Evolutionary conservation across 2,329 filamentous ascomycete genomes (phyloP).

Genomic region (Fusarium sambucinum): DNA sequence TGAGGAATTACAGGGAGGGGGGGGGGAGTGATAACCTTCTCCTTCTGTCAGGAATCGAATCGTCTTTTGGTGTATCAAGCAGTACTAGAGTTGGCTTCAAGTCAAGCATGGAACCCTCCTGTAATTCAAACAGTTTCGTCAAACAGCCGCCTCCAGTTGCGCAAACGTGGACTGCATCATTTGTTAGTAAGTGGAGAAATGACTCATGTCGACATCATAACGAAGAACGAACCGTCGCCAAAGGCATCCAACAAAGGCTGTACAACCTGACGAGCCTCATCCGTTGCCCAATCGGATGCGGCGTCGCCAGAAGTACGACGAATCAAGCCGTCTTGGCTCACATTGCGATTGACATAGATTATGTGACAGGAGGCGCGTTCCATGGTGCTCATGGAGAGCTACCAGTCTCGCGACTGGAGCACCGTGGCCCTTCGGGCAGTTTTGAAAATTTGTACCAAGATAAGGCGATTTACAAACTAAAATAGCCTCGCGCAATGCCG

Average conservation of each 20-base stretch:
- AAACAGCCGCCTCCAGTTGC: slow-evolving; percentile 66
- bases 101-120: slow-evolving; percentile 64
- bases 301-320: slow-evolving; percentile 43
- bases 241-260: slow-evolving; percentile 66
- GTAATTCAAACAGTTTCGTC: slow-evolving; percentile 64
- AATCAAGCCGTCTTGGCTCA: slow-evolving; percentile 61
- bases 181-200: slow-evolving; percentile 39
- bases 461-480: slow-evolving; percentile 18
- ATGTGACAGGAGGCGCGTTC: slow-evolving; percentile 69
- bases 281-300: slow-evolving; percentile 52
- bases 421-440: slow-evolving; percentile 62
- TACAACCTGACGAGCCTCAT: slow-evolving; percentile 60
- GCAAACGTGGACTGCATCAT: slow-evolving; percentile 64
- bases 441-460: slow-evolving; percentile 38
- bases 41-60: slow-evolving; percentile 55
- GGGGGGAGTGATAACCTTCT: slow-evolving; percentile 58
- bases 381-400: slow-evolving; percentile 68
- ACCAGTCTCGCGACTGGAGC: slow-evolving; percentile 72
- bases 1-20: slow-evolving; percentile 55
- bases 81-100: slow-evolving; percentile 69
- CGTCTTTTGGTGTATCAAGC: slow-evolving; percentile 67
- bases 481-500: slow-evolving; percentile 37
- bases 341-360: slow-evolving; percentile 70
- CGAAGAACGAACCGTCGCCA: slow-evolving; percentile 60
- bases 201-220: slow-evolving; percentile 12